These are phyloP conservation scores for Somion occarium DNA, from an alignment of 1,284 basidiomycete species.

Conservation along the genomic window DNA sequence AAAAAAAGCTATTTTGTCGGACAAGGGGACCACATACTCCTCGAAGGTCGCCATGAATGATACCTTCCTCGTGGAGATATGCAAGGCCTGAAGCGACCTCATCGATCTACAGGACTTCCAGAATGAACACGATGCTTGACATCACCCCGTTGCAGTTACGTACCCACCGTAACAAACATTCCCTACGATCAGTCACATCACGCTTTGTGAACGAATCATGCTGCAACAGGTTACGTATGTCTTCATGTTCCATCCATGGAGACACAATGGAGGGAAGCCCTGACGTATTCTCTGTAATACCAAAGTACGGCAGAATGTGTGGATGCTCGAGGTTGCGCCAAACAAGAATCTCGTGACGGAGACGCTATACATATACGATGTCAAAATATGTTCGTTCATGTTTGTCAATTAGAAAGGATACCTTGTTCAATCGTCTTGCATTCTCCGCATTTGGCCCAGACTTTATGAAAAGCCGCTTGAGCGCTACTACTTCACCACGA, in stretches of 20 bases:
- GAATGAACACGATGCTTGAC: not conserved
- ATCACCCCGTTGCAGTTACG: not conserved
- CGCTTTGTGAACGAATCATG: not conserved
- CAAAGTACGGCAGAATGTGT: slow-evolving; percentile 2
- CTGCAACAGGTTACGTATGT: slow-evolving; percentile 1
- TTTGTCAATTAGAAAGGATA: too few species aligned
- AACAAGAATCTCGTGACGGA: slow-evolving; percentile 2
- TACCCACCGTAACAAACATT: not conserved
- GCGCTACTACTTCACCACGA: too few species aligned
- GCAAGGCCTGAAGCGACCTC: not conserved
- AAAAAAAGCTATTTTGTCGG: not conserved
- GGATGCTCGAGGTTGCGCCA: slow-evolving; percentile 4
- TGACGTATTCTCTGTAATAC: not conserved
- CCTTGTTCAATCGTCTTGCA: too few species aligned
- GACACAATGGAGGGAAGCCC: slow-evolving; percentile 1
- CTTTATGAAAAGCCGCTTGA: too few species aligned
- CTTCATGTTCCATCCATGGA: slow-evolving; percentile 7
- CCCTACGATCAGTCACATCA: not conserved
- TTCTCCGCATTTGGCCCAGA: too few species aligned
- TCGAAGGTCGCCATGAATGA: slow-evolving; percentile 6
- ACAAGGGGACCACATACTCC: slow-evolving; percentile 1
- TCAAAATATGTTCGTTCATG: too few species aligned
- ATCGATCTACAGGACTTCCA: not conserved
- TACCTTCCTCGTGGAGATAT: slow-evolving; percentile 1
- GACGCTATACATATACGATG: not conserved